Percentiles rank a stretch among this genome's conserved stretches.
These are phyloP conservation scores for Amphirosellinia nigrospora DNA, from an alignment of 495 filamentous ascomycete species.

Conservation along the genomic window DNA sequence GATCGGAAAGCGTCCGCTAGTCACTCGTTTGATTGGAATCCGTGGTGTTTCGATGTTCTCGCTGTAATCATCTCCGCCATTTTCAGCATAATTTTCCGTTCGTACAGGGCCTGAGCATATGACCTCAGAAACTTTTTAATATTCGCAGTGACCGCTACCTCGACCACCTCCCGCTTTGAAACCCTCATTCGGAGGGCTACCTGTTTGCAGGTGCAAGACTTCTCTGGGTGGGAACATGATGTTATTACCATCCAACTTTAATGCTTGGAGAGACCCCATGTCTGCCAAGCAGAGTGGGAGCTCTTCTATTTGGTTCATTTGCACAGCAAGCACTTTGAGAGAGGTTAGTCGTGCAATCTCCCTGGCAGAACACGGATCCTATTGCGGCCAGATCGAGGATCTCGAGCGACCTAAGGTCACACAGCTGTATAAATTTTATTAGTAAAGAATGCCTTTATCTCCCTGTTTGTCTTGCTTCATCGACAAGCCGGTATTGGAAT, in stretches of 20 bases:
- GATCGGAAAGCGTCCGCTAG: slow-evolving; percentile 83
- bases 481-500: neutral
- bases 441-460: neutral
- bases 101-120: slow-evolving; percentile 48
- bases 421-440: slow-evolving; percentile 53
- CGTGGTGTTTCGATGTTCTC: slow-evolving; percentile 75
- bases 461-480: neutral
- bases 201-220: slow-evolving; percentile 54
- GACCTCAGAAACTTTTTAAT: slow-evolving; percentile 80
- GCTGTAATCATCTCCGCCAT: slow-evolving; percentile 67
- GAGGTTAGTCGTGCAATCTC: slow-evolving; percentile 79
- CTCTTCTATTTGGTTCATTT: slow-evolving; percentile 83
- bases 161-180: slow-evolving; percentile 58
- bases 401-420: slow-evolving; percentile 83
- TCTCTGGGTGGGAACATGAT: slow-evolving; percentile 71
- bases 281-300: slow-evolving; percentile 83
- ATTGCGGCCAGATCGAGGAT: slow-evolving; percentile 92
- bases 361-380: slow-evolving; percentile 77
- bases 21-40: slow-evolving; percentile 70
- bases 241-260: slow-evolving; percentile 89
- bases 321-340: slow-evolving; percentile 77
- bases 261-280: slow-evolving; percentile 83
- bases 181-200: slow-evolving; percentile 52
- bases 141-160: slow-evolving; percentile 70
- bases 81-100: slow-evolving; percentile 63